Evolutionary conservation across 768 basidiomycete species (phyloP).

Genomic region (Coprinopsis sp.): DNA sequence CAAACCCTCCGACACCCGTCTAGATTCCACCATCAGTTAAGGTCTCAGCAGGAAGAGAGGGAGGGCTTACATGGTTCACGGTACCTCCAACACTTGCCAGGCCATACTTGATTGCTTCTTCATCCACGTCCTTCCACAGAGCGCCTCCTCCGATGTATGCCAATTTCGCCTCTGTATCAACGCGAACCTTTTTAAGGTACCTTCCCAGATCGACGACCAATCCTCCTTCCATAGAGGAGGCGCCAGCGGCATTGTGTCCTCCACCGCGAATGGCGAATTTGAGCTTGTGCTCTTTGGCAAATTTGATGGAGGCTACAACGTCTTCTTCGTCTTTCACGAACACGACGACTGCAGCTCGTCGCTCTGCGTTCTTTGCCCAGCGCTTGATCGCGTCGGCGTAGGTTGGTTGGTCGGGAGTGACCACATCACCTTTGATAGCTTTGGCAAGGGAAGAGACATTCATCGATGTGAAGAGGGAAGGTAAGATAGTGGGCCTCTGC

Average conservation of each 20-base stretch:
- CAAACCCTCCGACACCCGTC: conserved; percentile 50
- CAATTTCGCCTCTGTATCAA: conserved; percentile 33
- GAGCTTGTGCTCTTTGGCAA: conserved; percentile 29
- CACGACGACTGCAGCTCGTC: conserved; percentile 36
- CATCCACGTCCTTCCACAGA: conserved; percentile 41
- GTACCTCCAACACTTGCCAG: conserved; percentile 42
- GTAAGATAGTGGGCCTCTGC: too few species aligned
- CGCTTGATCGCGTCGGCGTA: conserved; percentile 36
- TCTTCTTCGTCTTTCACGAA: conserved; percentile 39
- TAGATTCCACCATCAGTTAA: conserved; percentile 14
- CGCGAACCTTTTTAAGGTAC: conserved; percentile 31
- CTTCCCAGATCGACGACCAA: conserved; percentile 46
- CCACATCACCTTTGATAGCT: conserved; percentile 43
- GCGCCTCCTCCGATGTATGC: conserved; percentile 43
- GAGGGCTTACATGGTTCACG: conserved; percentile 39
- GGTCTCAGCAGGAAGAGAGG: not conserved
- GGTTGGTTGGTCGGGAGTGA: conserved; percentile 29
- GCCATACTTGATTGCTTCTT: conserved; percentile 36
- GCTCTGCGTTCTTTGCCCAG: conserved; percentile 38
- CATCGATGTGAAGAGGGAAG: too few species aligned
- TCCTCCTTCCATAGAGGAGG: conserved; percentile 42
- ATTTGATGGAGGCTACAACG: conserved; percentile 30
- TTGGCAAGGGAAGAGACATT: too few species aligned
- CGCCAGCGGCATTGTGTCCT: conserved; percentile 39
- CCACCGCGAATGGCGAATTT: conserved; percentile 42